Base-by-base conservation (phyloP, 345 rosid species). In the Bruguiera parviflora region DNA sequence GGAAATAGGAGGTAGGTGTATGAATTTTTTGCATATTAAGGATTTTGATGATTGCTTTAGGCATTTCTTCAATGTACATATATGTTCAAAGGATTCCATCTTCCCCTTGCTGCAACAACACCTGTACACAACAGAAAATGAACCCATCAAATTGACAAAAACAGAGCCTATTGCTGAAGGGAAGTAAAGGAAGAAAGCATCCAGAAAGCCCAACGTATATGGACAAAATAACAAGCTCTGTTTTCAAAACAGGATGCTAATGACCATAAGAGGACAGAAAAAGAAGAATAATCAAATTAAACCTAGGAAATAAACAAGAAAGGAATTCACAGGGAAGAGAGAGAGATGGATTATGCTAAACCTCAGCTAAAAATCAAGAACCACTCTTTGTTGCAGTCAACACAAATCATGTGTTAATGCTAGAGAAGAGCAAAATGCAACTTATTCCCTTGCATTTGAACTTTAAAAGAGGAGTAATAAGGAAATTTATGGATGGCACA, bases 91-190 rank as follows among this genome's bases (percentile, higher is more conserved):
- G 68, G 83, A 84, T 78, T 83, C 77, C 89, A 67, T 78, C 88
- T 82, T 82, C 86, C 83, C 72, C 83, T 83, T 77, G 84, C 89
- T 43, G 84, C 84, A 69, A 77, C 58, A 18, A 69, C 76, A 86
- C 97, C 97, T 90, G 96, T 73, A 71, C 65, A 85, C 82, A 79
- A 69, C 71, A 82, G 80, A 84, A 84, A 81, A 75, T 79, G 69
- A 79, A 82, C 78, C 85, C 68, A 90, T 86, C 96, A 88, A 93
- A 81, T 80, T 73, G 89, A 82, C 78, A 85, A 84, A 71, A 78
- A 55, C 64, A 61, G 81, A 74, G 73, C 63, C 53, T 16, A 61
- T 57, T 15, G 19, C 66, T 51, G 51, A 58, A 65, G 58, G 53
- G 58, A 73, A 33, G 46, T 4, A 13, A 53, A 46, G 67, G 65